A percentile compares a stretch with the other conserved stretches of the same genome.
Conservation (phyloP, 176 grass and related monocot genomes). For the Alopecurus myosuroides region DNA sequence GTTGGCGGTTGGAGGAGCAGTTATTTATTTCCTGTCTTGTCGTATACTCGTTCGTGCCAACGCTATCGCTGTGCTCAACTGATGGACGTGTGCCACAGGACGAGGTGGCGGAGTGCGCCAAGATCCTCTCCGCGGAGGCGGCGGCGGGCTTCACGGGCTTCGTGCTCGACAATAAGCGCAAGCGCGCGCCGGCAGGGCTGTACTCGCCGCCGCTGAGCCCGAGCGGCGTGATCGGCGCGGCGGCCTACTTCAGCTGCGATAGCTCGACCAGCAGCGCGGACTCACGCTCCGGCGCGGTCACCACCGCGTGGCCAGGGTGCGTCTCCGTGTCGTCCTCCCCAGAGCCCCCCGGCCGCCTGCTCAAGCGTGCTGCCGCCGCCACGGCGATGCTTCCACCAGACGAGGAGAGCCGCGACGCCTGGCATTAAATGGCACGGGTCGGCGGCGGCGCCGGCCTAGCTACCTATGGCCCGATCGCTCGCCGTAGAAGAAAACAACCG, state of each 20-base stretch:
- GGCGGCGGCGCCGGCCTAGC: background rate
- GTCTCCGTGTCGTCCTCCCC: slow-evolving; percentile 34
- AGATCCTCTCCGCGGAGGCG: slow-evolving; percentile 41
- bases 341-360: slow-evolving; percentile 9
- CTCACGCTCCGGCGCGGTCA: background rate
- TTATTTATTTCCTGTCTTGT: background rate
- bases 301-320: background rate
- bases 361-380: slow-evolving; percentile 17
- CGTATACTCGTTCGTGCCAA: background rate
- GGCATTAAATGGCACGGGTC: background rate
- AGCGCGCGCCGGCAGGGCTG: slow-evolving; percentile 24
- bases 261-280: slow-evolving; percentile 46
- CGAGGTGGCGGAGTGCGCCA: slow-evolving; percentile 48
- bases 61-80: background rate
- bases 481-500: background rate
- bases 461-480: background rate
- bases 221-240: slow-evolving; percentile 45
- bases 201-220: slow-evolving; percentile 58
- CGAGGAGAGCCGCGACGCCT: slow-evolving; percentile 63
- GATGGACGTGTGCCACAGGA: slow-evolving; percentile 35
- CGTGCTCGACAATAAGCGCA: slow-evolving; percentile 42
- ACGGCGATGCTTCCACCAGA: slow-evolving; percentile 9
- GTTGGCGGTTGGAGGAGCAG: background rate
- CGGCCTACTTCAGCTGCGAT: slow-evolving; percentile 63
- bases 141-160: slow-evolving; percentile 1